Percentiles rank a stretch among this genome's conserved stretches.
Conservation (phyloP, 805 yeast species). For the Sporopachydermia quercuum region DNA sequence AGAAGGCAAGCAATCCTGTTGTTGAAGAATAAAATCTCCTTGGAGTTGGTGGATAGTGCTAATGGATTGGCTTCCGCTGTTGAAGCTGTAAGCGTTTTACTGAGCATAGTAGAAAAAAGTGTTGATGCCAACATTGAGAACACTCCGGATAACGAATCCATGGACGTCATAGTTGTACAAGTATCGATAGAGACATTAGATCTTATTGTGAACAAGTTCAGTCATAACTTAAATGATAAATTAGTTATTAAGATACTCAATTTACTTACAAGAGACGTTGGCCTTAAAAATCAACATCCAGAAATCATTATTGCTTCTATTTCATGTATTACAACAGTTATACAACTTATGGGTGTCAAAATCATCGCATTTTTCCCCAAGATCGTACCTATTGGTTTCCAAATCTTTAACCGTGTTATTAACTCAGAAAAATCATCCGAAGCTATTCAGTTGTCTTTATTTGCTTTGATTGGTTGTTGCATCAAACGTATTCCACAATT, state of each 20-base stretch:
- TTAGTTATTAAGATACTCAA: constrained; percentile 34
- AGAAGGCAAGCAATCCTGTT: constrained; percentile 49
- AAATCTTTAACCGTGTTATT: constrained; percentile 33
- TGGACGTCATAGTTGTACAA: constrained; percentile 41
- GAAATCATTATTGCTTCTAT: constrained; percentile 64
- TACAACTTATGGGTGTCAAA: constrained; percentile 71
- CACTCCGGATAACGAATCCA: constrained; percentile 14
- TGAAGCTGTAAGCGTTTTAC: constrained; percentile 34
- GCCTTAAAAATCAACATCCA: constrained; percentile 37
- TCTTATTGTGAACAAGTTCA: constrained; percentile 47
- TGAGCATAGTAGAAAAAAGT: constrained; percentile 21
- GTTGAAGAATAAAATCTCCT: constrained; percentile 51
- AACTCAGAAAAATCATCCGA: constrained; percentile 7
- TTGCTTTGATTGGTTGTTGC: constrained; percentile 59
- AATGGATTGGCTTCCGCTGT: constrained; percentile 36
- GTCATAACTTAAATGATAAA: constrained; percentile 30
- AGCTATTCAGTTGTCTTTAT: constrained; percentile 51
- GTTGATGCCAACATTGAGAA: constrained; percentile 10
- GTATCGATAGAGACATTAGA: constrained; percentile 57
- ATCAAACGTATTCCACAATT: constrained; percentile 79
- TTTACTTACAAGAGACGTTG: constrained; percentile 33
- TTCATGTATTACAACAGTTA: constrained; percentile 52
- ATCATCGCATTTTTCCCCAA: constrained; percentile 74
- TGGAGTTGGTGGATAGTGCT: constrained; percentile 41
- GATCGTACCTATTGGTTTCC: constrained; percentile 61